These are phyloP conservation scores for Berberis thunbergii DNA, from an alignment of 164 flowering plant genomes.

Conservation along the genomic window DNA sequence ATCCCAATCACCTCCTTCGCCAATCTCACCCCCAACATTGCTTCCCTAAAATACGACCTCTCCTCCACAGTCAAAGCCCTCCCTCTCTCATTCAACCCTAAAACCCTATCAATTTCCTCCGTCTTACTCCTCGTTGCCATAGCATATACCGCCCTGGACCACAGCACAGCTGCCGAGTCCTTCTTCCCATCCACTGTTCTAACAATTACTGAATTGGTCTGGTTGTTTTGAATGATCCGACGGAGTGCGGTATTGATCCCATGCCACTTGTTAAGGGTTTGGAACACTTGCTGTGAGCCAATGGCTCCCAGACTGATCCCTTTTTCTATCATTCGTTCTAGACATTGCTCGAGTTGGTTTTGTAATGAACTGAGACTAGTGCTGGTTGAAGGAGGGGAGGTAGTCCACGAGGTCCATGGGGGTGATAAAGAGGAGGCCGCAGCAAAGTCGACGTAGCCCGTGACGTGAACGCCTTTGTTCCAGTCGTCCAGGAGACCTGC, in stretches of 20 bases:
- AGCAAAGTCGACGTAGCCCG: conserved; percentile 82
- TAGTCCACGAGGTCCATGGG: conserved; percentile 76
- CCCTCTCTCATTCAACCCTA: conserved; percentile 29
- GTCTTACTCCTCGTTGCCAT: conserved; percentile 35
- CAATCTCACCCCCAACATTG: conserved; percentile 49
- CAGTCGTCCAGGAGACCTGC: conserved; percentile 63
- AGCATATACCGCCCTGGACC: conserved; percentile 69
- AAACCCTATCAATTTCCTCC: conserved; percentile 35
- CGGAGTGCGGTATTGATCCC: conserved; percentile 51
- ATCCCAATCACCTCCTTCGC: conserved; percentile 78
- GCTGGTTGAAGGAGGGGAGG: conserved; percentile 27
- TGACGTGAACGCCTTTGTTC: conserved; percentile 76
- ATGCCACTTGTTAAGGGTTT: conserved; percentile 72
- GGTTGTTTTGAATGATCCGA: conserved; percentile 20
- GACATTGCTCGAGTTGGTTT: conserved; percentile 53
- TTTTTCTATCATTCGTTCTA: conserved; percentile 56
- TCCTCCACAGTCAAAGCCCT: conserved; percentile 42
- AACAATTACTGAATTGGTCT: background rate
- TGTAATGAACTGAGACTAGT: conserved; percentile 26
- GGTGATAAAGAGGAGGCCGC: conserved; percentile 32
- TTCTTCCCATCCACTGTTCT: conserved; percentile 6
- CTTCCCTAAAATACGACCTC: conserved; percentile 55
- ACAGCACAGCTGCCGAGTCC: conserved; percentile 36
- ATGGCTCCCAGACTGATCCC: conserved; percentile 64
- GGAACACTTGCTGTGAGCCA: conserved; percentile 55